A percentile compares a stretch with the other conserved stretches of the same genome.
Conservation (phyloP, 352 stramenopile genomes). For the Sclerospora graminicola region DNA sequence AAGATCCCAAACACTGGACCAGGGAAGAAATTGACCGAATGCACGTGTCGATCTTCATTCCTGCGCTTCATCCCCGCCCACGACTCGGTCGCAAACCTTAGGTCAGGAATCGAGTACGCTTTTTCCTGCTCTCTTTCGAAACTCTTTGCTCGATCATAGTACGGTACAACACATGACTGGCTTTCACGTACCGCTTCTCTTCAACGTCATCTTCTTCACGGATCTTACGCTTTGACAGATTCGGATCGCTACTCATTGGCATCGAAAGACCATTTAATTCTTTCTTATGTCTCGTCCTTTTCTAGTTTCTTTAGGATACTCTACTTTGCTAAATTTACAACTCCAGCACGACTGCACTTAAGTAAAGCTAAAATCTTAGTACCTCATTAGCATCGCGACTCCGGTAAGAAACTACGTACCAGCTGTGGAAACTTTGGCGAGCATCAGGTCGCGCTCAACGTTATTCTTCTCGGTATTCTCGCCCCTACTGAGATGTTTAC, state of each 20-base stretch:
- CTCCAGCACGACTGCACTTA: too few relatives aligned
- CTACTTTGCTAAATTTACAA: too few relatives aligned
- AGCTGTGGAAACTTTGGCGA: too few relatives aligned
- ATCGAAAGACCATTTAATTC: too few relatives aligned
- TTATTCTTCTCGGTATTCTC: too few relatives aligned
- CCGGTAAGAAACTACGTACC: too few relatives aligned
- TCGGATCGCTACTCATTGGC: neutral
- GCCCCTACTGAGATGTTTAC: too few relatives aligned
- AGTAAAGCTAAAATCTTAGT: too few relatives aligned
- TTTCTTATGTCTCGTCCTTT: too few relatives aligned
- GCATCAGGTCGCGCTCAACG: too few relatives aligned
- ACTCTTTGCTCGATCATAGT: neutral
- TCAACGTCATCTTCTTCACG: conserved; percentile 13
- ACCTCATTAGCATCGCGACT: too few relatives aligned
- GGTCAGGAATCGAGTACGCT: conserved; percentile 14
- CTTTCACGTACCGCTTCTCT: neutral
- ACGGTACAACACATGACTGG: neutral
- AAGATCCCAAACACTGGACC: conserved; percentile 48
- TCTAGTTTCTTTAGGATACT: neutral
- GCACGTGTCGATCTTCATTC: conserved; percentile 51
- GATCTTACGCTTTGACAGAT: conserved; percentile 24
- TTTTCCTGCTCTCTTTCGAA: neutral
- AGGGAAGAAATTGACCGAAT: conserved; percentile 21
- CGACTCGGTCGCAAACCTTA: conserved; percentile 44
- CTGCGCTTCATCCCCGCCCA: conserved; percentile 40